Evolutionary conservation across 75 land plant genomes (phyloP), one percentile per base, ranked within the genome.

Genomic region (Picea sitchensis): DNA sequence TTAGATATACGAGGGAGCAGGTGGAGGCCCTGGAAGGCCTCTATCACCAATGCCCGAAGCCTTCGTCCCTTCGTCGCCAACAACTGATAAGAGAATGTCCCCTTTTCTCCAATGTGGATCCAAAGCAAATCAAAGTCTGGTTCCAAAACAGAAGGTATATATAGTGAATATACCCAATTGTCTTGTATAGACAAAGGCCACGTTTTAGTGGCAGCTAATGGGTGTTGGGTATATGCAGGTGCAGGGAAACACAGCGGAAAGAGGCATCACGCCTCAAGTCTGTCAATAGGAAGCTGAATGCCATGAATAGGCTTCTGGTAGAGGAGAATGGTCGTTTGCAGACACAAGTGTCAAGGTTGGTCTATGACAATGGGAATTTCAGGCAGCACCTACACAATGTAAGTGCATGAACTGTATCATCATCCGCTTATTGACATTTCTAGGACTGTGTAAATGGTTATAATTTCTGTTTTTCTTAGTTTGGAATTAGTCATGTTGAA

Each of bases 71-170:
- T 14, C 75, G 89, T 20, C 81, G 89, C 59, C 88, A 86, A 77
- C 89, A 87, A 80, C 89, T 87, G 26, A 80, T 87, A 59, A 81
- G 81, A n/a, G 89, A 87, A 58, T 82, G 82, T 64, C 89, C 89
- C n/a, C 77, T 87, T 61, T 84, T 87, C 75, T 81, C 88, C 13
- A 82, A 87, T 58, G 84, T 87, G 38, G 89, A 87, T 59, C 89
- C 89, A 67, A 82, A 81, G 69, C 89, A 87, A 76, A 87, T 87
- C 81, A 87, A 87, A 87, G 89, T 87, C 36, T 87, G 89, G 89
- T 87, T 87, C 58, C 89, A 87, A 62, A 87, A 85, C 77, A 84
- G 89, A 57, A 89, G 89, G 89, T 87, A 80, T 41, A 41, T 41
- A 41, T 2, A 41, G 3, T 41, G 44, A 41, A 41, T 41, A 41